Percentiles rank a stretch among this genome's conserved stretches.
These are phyloP conservation scores for Salicornia ramosissima DNA, from an alignment of 148 eudicot genomes.

Conservation along the genomic window DNA sequence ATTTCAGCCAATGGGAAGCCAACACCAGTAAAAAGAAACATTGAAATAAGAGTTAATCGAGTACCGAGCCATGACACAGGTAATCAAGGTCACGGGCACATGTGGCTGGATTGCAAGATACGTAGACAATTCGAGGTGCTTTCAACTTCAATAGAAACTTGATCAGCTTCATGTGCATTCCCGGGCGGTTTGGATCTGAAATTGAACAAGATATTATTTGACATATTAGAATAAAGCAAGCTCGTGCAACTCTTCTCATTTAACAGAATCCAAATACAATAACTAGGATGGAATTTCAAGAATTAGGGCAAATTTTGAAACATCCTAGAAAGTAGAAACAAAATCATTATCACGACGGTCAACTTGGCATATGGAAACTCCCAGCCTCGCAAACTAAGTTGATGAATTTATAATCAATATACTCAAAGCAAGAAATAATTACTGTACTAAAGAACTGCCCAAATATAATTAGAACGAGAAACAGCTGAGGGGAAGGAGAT, in stretches of 20 bases:
- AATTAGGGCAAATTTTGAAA: background rate
- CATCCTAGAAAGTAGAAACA: background rate
- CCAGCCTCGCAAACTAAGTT: background rate
- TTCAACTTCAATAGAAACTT: constrained; percentile 69
- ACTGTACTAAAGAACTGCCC: background rate
- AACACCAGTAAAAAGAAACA: background rate
- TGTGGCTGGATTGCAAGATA: constrained; percentile 96
- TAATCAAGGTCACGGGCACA: constrained; percentile 98
- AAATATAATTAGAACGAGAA: background rate
- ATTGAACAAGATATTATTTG: background rate
- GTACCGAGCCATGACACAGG: constrained; percentile 90
- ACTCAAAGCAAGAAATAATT: background rate
- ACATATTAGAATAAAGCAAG: background rate
- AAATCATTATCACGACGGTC: background rate
- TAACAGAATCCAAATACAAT: background rate
- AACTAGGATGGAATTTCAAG: background rate
- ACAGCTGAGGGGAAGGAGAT: background rate
- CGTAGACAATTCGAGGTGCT: constrained; percentile 69
- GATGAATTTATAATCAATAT: background rate
- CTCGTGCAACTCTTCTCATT: background rate
- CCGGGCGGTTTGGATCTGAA: constrained; percentile 98
- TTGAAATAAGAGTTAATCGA: constrained; percentile 10
- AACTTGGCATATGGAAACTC: background rate
- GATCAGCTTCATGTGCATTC: constrained; percentile 94
- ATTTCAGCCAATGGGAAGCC: background rate